Percentiles rank a stretch among this genome's conserved stretches.
These are phyloP conservation scores for Termitomyces sp. DNA, from an alignment of 768 basidiomycete species.

Conservation along the genomic window DNA sequence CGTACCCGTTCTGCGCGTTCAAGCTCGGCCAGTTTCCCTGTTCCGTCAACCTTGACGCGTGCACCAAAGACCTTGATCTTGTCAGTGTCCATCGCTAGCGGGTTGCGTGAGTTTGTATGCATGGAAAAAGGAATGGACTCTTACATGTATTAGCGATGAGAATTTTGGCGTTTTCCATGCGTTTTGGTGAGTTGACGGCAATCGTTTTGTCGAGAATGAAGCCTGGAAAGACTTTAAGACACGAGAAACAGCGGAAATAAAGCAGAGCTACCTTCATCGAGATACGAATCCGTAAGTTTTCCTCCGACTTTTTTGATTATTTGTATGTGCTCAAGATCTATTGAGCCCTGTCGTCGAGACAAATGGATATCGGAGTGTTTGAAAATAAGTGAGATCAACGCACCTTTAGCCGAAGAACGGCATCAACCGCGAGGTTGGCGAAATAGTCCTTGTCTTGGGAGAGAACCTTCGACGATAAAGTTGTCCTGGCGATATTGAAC, in stretches of 20 bases:
- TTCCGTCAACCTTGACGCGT: slow-evolving; percentile 90
- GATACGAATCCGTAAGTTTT: slow-evolving; percentile 95
- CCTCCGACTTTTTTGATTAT: slow-evolving; percentile 99
- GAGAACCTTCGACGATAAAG: slow-evolving; percentile 92
- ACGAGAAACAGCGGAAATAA: background rate
- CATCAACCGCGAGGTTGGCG: slow-evolving; percentile 95
- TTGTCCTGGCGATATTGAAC: slow-evolving; percentile 95
- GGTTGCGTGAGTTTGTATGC: slow-evolving; percentile 20
- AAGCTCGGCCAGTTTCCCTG: slow-evolving; percentile 95
- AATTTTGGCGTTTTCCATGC: slow-evolving; percentile 92
- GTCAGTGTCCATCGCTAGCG: slow-evolving; percentile 93
- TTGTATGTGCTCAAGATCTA: slow-evolving; percentile 96
- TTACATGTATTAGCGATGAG: slow-evolving; percentile 96
- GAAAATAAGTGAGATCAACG: background rate
- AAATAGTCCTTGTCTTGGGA: slow-evolving; percentile 98
- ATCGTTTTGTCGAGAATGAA: slow-evolving; percentile 98
- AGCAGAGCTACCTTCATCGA: slow-evolving; percentile 74
- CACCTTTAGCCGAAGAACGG: slow-evolving; percentile 88
- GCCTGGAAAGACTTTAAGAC: slow-evolving; percentile 40
- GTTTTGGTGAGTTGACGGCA: slow-evolving; percentile 90
- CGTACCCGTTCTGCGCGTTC: slow-evolving; percentile 89
- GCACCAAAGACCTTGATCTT: slow-evolving; percentile 99
- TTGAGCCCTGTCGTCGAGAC: slow-evolving; percentile 66
- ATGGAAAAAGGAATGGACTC: slow-evolving; percentile 19
- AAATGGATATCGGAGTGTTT: background rate